Evolutionary conservation across 768 basidiomycete genomes (phyloP), one percentile per base, ranked within the genome.

Genomic region (Naganishia vishniacii): DNA sequence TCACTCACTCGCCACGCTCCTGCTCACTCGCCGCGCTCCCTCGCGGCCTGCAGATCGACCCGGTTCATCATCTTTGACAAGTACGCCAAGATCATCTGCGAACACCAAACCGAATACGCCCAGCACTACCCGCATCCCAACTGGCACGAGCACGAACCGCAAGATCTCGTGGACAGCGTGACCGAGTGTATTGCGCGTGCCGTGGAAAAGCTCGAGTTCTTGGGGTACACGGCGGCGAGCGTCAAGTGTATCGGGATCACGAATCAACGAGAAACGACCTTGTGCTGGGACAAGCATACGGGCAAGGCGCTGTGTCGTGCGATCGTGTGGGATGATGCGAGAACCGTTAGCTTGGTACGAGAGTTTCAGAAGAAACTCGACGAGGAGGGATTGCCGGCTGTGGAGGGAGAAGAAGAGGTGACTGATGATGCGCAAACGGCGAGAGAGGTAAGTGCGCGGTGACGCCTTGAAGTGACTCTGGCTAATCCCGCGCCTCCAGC

Each of bases 201-300:
- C 7, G 82, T 88, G 53, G 82, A 84, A 69, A 80, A 82, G 59
- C 80, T 99, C 68, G 88, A 90, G 71, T 81, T 79, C 37, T 79
- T 81, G 16, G 94, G 92, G 6, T 94, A 87, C 85, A 78, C 82
- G 1, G 53, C 51, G 15, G 85, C 83, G 75, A 88, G 89, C 75
- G 79, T 99, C 76, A 93, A 91, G 80, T 88, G 88, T 67, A 89
- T 99, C 68, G 94, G 93, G 26, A 89, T 98, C 78, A 97, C 94
- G 44, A 99, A 97, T 75, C 94, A 98, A 78, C 86, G 95, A 61
- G 95, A 98, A 78, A 98, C 95, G 0, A 85, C 92, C 2, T 85
- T 98, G 31, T 88, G 85, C 18, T 98, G 95, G 95, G 89, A 88
- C 73, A 84, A 87, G 65, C 82, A 81, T 72, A 93, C 92, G 0